These are phyloP conservation scores for Groenewaldozyma salmanticensis DNA, from an alignment of 805 yeast species.

Conservation along the genomic window DNA sequence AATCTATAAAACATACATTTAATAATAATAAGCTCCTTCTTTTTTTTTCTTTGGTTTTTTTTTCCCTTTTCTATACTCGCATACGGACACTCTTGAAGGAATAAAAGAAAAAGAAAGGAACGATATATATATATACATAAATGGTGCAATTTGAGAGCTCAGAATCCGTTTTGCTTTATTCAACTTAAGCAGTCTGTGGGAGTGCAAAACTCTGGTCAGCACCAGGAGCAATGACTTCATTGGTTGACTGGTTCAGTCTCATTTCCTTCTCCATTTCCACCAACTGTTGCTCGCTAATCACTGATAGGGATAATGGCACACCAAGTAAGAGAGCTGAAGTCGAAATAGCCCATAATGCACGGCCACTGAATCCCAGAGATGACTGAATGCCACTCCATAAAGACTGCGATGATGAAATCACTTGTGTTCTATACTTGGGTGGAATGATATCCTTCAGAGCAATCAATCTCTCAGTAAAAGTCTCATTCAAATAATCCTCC, in stretches of 20 bases:
- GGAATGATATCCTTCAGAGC: constrained; percentile 91
- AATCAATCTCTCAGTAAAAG: constrained; percentile 72
- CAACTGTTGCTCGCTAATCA: constrained; percentile 86
- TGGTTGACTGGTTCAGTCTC: constrained; percentile 34
- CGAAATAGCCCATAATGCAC: constrained; percentile 74
- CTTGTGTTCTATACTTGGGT: constrained; percentile 63
- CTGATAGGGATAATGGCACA: constrained; percentile 84
- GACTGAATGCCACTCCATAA: constrained; percentile 32
- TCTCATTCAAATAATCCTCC: constrained; percentile 69
- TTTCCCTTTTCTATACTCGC: neutral
- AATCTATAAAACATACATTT: no score
- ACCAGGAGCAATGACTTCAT: constrained; percentile 28
- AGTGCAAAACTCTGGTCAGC: constrained; percentile 27
- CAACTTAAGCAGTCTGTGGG: constrained; percentile 17
- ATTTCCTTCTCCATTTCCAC: constrained; percentile 90
- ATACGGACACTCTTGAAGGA: no score
- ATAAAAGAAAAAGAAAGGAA: no score
- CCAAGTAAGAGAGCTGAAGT: constrained; percentile 80
- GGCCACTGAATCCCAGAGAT: constrained; percentile 55
- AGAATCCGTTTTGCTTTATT: neutral
- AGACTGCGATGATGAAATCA: constrained; percentile 28
- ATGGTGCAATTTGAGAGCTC: neutral
- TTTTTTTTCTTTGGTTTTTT: neutral
- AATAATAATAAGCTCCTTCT: no score
- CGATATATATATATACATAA: neutral